These are phyloP conservation scores for Lipomyces starkeyi DNA, from an alignment of 805 yeast species.

Conservation along the genomic window DNA sequence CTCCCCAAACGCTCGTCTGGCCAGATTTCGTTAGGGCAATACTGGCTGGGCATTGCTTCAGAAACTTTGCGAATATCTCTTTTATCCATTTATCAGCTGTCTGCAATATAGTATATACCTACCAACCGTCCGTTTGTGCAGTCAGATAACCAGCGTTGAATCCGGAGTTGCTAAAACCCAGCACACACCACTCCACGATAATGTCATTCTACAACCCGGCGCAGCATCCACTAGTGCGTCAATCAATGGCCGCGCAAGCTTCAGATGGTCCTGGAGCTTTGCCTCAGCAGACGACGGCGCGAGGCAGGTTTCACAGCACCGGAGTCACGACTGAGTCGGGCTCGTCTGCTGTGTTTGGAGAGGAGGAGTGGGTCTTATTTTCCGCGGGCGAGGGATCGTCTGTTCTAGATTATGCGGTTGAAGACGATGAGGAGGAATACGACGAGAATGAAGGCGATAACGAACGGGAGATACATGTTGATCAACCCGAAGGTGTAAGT, in stretches of 20 bases:
- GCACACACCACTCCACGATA: background rate
- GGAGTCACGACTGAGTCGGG: constrained; percentile 16
- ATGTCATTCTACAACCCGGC: constrained; percentile 34
- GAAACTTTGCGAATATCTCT: background rate
- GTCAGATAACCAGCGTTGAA: background rate
- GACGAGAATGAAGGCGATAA: constrained; percentile 24
- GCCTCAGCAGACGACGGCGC: constrained; percentile 2
- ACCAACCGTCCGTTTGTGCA: background rate
- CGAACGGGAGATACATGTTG: constrained; percentile 18
- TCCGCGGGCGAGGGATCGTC: constrained; percentile 42
- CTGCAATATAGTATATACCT: background rate
- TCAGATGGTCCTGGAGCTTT: background rate
- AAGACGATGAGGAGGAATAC: constrained; percentile 31
- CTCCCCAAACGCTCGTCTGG: background rate
- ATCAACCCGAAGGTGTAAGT: background rate
- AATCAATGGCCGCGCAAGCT: constrained; percentile 11
- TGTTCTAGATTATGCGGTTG: constrained; percentile 17
- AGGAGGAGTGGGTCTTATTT: constrained; percentile 50
- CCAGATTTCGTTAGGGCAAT: background rate
- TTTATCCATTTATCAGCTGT: background rate
- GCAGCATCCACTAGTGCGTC: constrained; percentile 35
- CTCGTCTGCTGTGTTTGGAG: constrained; percentile 4
- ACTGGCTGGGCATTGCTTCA: background rate
- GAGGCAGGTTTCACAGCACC: constrained; percentile 1
- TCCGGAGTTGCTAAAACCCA: background rate